phyloP scores from a whole-genome alignment of 257 asterid species.

The Anisodus acutangulus region DNA sequence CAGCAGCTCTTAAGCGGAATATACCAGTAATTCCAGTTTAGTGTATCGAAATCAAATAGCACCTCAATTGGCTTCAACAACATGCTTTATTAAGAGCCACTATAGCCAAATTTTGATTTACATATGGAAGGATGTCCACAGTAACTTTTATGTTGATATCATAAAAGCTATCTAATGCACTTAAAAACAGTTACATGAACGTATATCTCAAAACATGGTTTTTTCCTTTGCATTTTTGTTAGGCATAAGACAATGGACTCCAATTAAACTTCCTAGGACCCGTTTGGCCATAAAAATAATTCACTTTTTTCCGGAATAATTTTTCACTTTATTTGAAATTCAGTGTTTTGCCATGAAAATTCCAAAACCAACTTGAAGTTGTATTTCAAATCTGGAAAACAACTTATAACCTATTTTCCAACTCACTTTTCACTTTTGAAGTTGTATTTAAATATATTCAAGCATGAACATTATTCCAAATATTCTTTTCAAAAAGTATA shows the following conservation, averaged over 20 bases:
- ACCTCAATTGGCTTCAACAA: not conserved
- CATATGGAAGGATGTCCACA: not conserved
- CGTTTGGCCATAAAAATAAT: no score
- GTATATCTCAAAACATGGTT: not conserved
- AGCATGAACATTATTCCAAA: no score
- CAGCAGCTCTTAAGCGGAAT: not conserved
- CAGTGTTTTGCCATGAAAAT: no score
- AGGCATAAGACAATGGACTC: not conserved
- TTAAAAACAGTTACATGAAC: not conserved
- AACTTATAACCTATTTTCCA: no score
- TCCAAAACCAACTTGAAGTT: no score
- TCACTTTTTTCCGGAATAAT: no score
- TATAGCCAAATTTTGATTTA: not conserved
- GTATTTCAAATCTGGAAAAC: no score
- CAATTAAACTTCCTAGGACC: not conserved
- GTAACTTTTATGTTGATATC: not conserved
- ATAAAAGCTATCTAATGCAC: not conserved
- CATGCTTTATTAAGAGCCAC: not conserved
- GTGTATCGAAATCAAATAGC: not conserved
- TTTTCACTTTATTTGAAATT: no score
- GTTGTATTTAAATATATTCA: no score
- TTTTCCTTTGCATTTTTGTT: slow-evolving; percentile 1
- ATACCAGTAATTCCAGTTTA: not conserved
- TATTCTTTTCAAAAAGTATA: no score
- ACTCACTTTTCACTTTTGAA: no score